Base-by-base conservation (phyloP, 2,329 filamentous ascomycete species). In the Leptosphaerulina australis region DNA sequence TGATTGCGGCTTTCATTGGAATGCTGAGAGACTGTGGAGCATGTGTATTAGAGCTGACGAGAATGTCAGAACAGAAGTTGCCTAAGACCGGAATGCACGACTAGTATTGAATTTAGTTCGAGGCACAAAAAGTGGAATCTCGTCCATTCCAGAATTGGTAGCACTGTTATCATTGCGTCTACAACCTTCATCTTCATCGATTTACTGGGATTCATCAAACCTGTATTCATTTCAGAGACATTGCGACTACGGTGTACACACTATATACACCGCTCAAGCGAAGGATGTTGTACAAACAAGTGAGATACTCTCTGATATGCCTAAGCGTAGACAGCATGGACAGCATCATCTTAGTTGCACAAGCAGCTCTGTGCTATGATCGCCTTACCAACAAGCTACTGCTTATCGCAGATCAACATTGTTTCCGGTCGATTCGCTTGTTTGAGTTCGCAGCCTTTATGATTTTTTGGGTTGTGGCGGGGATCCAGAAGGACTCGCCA, bases 381-480 rank as follows among this genome's bases (percentile, higher is more conserved):
- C 3, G 10, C 10, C 11, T 14, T 14, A 18, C n/a, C 24, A 33
- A 37, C 21, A 12, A 26, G 30, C 30, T 24, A 31, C 20, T n/a
- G 35, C 26, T 37, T 45, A 21, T 37, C 25, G 41, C 35, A 51
- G 15, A 26, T 20, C 48, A 26, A 8, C 7, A 11, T 5, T 24
- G 12, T 40, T 30, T 30, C 30, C 17, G 29, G 14, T 14, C 38
- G 22, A 17, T 15, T 17, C n/a, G 4, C 20, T 14, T 15, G n/a
- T 14, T 3, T 31, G 18, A 24, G 8, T 17, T 21, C 26, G 25
- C 48, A 37, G 20, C 31, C 31, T 43, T 21, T 24, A 37, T 21
- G 20, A 15, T 41, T 25, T 41, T 30, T 41, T 36, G 12, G 30
- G 36, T 51, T 36, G 48, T 46, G 30, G 41, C 43, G 41, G 46